phyloP scores from a whole-genome alignment of 2,329 filamentous ascomycete species.

The Pezicula carpinea region DNA sequence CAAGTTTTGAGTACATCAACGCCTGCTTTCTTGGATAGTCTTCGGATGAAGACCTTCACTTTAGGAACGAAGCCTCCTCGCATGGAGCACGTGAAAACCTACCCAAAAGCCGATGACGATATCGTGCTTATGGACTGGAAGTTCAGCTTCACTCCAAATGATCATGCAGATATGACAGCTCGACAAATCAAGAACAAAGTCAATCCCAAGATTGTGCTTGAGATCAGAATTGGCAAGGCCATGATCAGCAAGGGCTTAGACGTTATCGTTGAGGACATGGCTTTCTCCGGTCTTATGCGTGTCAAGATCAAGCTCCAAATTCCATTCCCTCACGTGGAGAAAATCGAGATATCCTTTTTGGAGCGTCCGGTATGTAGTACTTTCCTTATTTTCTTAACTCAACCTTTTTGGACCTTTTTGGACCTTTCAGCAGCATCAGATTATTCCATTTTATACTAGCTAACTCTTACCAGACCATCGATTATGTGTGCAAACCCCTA shows the following conservation, averaged over 20 bases:
- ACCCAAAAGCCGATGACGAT: constrained; percentile 92
- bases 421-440: constrained; percentile 2
- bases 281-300: constrained; percentile 91
- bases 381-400: constrained; percentile 2
- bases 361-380: constrained; percentile 55
- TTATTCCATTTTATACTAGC: constrained; percentile 30
- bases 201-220: constrained; percentile 93
- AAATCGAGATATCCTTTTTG: constrained; percentile 91
- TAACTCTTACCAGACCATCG: constrained; percentile 45
- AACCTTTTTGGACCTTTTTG: not conserved
- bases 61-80: constrained; percentile 92
- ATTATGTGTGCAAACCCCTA: constrained; percentile 96
- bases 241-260: constrained; percentile 96
- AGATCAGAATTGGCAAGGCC: constrained; percentile 91
- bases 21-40: constrained; percentile 85
- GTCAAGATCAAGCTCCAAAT: constrained; percentile 97
- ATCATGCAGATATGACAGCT: constrained; percentile 84
- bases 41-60: constrained; percentile 90
- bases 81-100: constrained; percentile 97
- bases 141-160: constrained; percentile 97
- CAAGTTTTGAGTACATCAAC: constrained; percentile 92
- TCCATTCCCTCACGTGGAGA: constrained; percentile 91
- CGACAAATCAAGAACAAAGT: constrained; percentile 91
- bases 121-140: constrained; percentile 99
- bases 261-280: constrained; percentile 97